Base-by-base conservation (phyloP, 164 flowering plant species). In the Houttuynia cordata region DNA sequence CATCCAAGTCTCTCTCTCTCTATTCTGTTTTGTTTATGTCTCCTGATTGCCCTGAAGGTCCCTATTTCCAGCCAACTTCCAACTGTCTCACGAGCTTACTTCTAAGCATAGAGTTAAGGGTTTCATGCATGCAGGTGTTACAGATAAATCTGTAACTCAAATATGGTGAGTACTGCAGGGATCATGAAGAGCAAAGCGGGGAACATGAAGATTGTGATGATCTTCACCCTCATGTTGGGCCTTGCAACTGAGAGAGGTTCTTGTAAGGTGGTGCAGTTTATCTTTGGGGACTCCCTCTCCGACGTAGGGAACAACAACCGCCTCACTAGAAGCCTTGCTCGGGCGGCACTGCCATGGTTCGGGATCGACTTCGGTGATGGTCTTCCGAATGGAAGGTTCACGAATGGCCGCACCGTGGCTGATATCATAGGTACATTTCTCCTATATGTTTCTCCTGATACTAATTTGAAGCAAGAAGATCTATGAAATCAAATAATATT, bases 311-410 rank as follows among this genome's bases (percentile, higher is more conserved):
- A 90, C 77, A 93, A 93, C 57, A 64, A 58, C 22, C 58, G 70
- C 64, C 83, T 93, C 17, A 12, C 75, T 4, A 81, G 64, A 67
- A 86, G 96, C 64, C 76, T 90, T 23, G 99, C 97, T 25, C 71
- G 66, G 24, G 96, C 98, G 0, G 76, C 65, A 70, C 71, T 89
- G 55, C 98, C 99, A 0, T 93, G 87, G 87, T 93, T 90, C 58
- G 98, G 99, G 4, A 93, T 93, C 23, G 99, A 93, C 67, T 82
- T 84, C 42, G 99, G 96, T 34, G 73, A 76, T 74, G 97, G 97
- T n/a, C 51, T 90, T 80, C 99, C 97, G 52, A 90, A 86, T 66
- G 99, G 99, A 6, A 86, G 99, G 78, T 93, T 80, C 67, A 65
- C 78, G 12, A 93, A 93, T 76, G 99, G 97, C 34, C 85, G 97